phyloP scores from a whole-genome alignment of 2,329 filamentous ascomycete species.

The Phaeophleospora eucalypticola region DNA sequence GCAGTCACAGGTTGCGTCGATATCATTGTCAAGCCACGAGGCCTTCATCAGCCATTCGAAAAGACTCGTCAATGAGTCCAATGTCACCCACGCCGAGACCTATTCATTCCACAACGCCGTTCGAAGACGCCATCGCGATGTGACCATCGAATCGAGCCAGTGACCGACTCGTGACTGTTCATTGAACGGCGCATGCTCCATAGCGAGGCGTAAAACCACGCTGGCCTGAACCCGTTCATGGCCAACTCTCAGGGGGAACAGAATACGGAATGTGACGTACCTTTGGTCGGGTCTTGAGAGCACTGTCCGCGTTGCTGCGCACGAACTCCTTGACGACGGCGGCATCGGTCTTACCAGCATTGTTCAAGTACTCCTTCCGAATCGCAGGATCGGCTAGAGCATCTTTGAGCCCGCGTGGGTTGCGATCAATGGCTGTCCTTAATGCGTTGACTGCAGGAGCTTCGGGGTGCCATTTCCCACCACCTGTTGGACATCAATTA shows the following conservation, averaged over 20 bases:
- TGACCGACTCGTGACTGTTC: too few relatives aligned
- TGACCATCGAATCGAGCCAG: too few relatives aligned
- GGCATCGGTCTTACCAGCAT: conserved; percentile 4
- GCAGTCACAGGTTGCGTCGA: too few relatives aligned
- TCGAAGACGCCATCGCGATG: too few relatives aligned
- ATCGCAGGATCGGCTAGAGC: conserved; percentile 60
- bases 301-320: conserved; percentile 63
- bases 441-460: conserved; percentile 61
- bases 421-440: conserved; percentile 69
- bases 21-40: too few relatives aligned
- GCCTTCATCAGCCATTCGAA: too few relatives aligned
- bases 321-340: conserved; percentile 57
- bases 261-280: conserved; percentile 45
- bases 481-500: conserved; percentile 58
- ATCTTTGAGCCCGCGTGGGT: conserved; percentile 64
- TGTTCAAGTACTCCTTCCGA: conserved; percentile 59
- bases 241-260: not conserved
- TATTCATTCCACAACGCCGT: too few relatives aligned
- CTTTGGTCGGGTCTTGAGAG: conserved; percentile 82
- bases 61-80: too few relatives aligned
- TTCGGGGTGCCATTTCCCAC: conserved; percentile 78
- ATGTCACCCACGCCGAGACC: too few relatives aligned
- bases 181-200: too few relatives aligned
- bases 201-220: too few relatives aligned
- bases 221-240: too few relatives aligned